Base-by-base conservation (phyloP, 2,329 filamentous ascomycete species). In the Emergomyces africanus region DNA sequence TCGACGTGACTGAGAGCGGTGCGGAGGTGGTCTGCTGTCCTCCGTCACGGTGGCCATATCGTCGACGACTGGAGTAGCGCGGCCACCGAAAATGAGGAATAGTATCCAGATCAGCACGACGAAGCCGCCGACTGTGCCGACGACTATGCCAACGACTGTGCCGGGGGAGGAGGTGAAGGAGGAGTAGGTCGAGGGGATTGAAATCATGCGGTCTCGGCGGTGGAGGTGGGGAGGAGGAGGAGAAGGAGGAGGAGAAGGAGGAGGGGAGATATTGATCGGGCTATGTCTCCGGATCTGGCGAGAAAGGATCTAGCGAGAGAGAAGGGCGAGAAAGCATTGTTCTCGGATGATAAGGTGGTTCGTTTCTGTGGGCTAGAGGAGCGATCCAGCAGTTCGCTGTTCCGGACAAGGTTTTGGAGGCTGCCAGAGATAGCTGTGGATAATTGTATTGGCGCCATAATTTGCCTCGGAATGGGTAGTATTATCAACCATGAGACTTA, bases 141-240 rank as follows among this genome's bases (percentile, higher is more conserved):
- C 68, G 62, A 74, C 79, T 60, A 86, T 85, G 58, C 83, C 84
- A 10, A 78, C 82, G 0, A 86, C 78, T 44, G 78, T 78, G 58
- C 81, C 83, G 0, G 82, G 82, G 5, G 81, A 78, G 30, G 72
- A 66, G 67, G 80, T 71, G 39, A 82, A 72, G 57, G 76, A 75
- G 51, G 78, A 75, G 71, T 87, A 87, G 64, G 82, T 82, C 30
- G 81, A 78, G 1, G 84, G 83, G 64, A 87, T 84, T 61, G 82
- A 74, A 64, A 75, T 64, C 57, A 73, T 71, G 58, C 64, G 64
- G 61, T 68, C 68, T 51, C 66, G 65, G 41, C 59, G 60, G 54
- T 54, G 42, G 41, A 57, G 48, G 30, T 55, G 5, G 25, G 67
- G 80, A 71, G 39, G 81, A 72, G 57, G 76, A 75, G 51, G 78